phyloP scores from a whole-genome alignment of 2,329 filamentous ascomycete genomes.

The Sporothrix humicola region DNA sequence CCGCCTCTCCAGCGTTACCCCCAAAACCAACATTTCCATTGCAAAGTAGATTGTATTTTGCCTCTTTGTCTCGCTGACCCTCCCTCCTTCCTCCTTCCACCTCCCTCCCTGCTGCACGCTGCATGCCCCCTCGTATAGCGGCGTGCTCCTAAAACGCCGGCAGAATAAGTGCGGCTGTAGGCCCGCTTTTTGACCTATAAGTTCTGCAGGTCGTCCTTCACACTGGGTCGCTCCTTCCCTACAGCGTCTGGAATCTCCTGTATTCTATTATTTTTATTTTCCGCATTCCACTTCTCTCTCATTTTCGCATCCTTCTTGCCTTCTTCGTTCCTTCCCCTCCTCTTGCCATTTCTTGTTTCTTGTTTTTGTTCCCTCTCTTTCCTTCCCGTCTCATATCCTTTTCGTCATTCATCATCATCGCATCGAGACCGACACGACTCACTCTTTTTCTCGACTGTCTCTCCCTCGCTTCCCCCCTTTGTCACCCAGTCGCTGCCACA shows the following conservation, averaged over 20 bases:
- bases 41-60: conserved; percentile 12
- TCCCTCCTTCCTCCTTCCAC: not conserved
- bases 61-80: conserved; percentile 12
- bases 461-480: not conserved
- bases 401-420: conserved; percentile 8
- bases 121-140: conserved; percentile 32
- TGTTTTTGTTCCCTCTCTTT: not conserved
- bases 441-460: not conserved
- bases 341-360: conserved; percentile 1
- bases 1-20: not conserved
- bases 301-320: not conserved
- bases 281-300: not conserved
- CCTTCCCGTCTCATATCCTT: not conserved
- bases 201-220: conserved; percentile 6
- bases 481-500: not conserved
- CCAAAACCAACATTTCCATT: not conserved
- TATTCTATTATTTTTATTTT: conserved; percentile 16
- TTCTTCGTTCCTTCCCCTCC: not conserved
- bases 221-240: conserved; percentile 15
- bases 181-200: conserved; percentile 26
- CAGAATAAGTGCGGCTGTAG: conserved; percentile 33
- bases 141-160: conserved; percentile 30
- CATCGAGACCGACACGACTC: conserved; percentile 22
- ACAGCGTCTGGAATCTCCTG: not conserved
- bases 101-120: conserved; percentile 2